Evolutionary conservation across 192 early-diverging fungal genomes (phyloP).

Genomic region (Borealophlyctis nickersoniae): DNA sequence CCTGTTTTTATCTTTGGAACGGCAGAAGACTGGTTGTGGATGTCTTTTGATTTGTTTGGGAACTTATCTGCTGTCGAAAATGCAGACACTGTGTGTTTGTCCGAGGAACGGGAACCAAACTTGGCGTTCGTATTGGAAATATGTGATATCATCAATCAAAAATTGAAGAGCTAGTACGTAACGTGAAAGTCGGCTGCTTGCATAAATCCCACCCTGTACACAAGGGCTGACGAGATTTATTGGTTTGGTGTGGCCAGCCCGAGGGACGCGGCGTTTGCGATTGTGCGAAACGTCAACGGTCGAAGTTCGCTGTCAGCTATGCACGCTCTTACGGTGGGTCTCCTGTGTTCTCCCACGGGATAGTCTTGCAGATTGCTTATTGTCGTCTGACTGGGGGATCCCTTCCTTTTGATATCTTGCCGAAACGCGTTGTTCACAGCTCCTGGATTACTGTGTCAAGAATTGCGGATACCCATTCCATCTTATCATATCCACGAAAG

Average conservation of each 20-base stretch:
- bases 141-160: constrained; percentile 90
- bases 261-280: constrained; percentile 69
- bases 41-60: not conserved
- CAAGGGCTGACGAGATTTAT: not conserved
- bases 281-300: constrained; percentile 64
- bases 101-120: constrained; percentile 70
- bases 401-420: not conserved
- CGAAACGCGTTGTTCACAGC: constrained; percentile 37
- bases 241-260: constrained; percentile 44
- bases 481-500: constrained; percentile 89
- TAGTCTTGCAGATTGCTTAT: not conserved
- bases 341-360: not conserved
- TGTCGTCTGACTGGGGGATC: constrained; percentile 10
- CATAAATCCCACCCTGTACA: no score
- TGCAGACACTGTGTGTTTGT: constrained; percentile 78
- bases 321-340: constrained; percentile 61
- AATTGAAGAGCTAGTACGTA: constrained; percentile 76
- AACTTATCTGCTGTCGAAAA: not conserved
- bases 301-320: constrained; percentile 53
- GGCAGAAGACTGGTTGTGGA: not conserved
- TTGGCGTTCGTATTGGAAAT: constrained; percentile 90
- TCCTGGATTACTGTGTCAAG: constrained; percentile 96
- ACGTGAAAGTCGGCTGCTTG: not conserved
- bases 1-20: not conserved
- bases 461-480: constrained; percentile 99